Evolutionary conservation across 164 flowering plant species (phyloP), one percentile per base, ranked within the genome.

Genomic region (Kingdonia uniflora): DNA sequence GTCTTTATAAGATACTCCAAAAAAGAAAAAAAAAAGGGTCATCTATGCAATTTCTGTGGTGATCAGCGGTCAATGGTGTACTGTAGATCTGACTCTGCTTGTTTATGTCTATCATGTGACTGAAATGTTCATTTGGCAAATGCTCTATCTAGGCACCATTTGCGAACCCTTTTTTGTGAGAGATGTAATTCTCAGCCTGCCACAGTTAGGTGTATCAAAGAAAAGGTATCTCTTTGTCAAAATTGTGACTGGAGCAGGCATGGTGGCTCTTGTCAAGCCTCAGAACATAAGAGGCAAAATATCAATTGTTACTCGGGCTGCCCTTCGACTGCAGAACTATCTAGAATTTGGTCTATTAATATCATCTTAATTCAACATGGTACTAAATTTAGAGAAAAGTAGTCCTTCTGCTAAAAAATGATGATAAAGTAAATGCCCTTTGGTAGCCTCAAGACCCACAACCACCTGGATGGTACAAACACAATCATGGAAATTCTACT

Each of bases 71-170:
- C 97, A 4, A 71, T 91, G 74, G 87, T 90, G 3, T 85, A 82
- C 56, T 90, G 97, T 62, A 75, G 95, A 29, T 80, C 97, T 22
- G 97, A 90, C 76, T 76, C 85, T n/a, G 97, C 97, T 24, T 77
- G 79, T 63, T 73, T 90, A 54, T 90, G 97, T 63, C 69, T 91
- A 60, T 83, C 97, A 8, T 91, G 97, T 71, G 97, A 91, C 50
- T 78, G 81, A 0, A 80, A 72, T 63, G 92, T 91, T 39, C 97
- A 91, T 55, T 85, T 89, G 53, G 95, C 96, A 16, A 91, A 91
- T 75, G 82, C 91, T 23, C 80, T 91, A 51, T 83, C 96, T 23
- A 77, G 56, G 57, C 97, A 96, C 49, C 97, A 91, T 59, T 73
- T 84, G 7, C 74, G 97, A 52, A 81, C 92, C 24, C 84, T 91